A percentile compares a stretch with the other conserved stretches of the same genome.
Conservation (phyloP, 306 rosid genomes). For the Vicia faba region DNA sequence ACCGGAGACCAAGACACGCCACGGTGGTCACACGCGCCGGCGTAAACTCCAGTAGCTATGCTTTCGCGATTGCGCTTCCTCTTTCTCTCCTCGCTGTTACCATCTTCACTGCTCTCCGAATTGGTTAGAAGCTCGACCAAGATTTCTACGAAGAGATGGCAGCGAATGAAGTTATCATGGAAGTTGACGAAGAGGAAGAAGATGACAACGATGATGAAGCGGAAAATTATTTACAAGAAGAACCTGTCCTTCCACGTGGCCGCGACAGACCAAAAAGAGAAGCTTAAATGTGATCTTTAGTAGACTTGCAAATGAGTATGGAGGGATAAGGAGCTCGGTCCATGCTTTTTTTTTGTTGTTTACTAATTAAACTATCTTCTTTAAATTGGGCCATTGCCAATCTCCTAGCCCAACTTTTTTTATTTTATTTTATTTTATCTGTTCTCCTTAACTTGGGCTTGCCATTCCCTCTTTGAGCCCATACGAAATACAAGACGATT, state of each 20-base stretch:
- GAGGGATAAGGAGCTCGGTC: conserved; percentile 16
- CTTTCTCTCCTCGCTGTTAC: conserved; percentile 69
- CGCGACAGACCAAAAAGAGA: conserved; percentile 87
- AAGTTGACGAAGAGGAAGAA: conserved; percentile 46
- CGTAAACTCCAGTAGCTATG: conserved; percentile 52
- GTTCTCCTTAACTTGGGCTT: no score
- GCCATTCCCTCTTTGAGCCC: no score
- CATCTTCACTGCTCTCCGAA: conserved; percentile 55
- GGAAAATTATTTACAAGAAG: conserved; percentile 46
- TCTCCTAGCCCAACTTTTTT: no score
- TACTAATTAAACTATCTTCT: no score
- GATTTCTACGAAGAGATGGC: conserved; percentile 83
- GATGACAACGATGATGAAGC: conserved; percentile 27
- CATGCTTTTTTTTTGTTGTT: no score
- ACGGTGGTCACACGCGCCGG: conserved; percentile 64
- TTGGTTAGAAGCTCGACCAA: conserved; percentile 67
- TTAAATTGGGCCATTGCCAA: no score
- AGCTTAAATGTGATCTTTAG: conserved; percentile 43
- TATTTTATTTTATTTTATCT: no score
- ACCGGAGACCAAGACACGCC: conserved; percentile 37
- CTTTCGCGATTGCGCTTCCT: conserved; percentile 68
- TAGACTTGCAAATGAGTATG: conserved; percentile 22
- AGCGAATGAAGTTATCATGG: conserved; percentile 68
- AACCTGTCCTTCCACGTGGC: conserved; percentile 62
- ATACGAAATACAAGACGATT: no score